A percentile compares a stretch with the other conserved stretches of the same genome.
phyloP scores from a whole-genome alignment of 176 grass and related monocot genomes.

The Olyra latifolia region DNA sequence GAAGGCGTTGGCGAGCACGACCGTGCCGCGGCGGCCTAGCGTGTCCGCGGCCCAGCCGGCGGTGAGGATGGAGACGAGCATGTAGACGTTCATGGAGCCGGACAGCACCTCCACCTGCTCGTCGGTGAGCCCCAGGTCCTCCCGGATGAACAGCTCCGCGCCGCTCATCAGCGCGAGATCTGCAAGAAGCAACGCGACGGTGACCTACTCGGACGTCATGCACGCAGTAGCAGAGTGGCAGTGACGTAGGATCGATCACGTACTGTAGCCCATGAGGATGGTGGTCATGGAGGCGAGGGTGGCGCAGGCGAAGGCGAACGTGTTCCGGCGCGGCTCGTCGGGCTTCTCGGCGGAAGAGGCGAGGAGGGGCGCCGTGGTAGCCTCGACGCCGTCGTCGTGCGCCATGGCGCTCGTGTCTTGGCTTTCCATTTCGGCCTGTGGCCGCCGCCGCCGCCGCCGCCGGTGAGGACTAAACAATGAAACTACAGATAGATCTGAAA shows the following conservation, averaged over 20 bases:
- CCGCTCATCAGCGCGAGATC: slow-evolving; percentile 49
- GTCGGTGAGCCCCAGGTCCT: slow-evolving; percentile 34
- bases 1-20: slow-evolving; percentile 32
- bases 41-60: slow-evolving; percentile 27
- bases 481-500: no score
- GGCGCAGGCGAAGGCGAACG: slow-evolving; percentile 14
- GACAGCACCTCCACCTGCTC: slow-evolving; percentile 35
- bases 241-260: background rate
- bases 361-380: background rate
- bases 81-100: slow-evolving; percentile 36
- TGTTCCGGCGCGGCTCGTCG: background rate
- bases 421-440: background rate
- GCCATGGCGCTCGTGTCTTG: background rate
- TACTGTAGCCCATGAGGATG: slow-evolving; percentile 40
- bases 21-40: slow-evolving; percentile 34
- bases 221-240: background rate
- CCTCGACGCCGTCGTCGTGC: background rate
- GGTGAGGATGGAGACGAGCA: slow-evolving; percentile 30
- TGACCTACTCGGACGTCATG: background rate
- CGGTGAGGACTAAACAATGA: background rate
- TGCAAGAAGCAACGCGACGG: background rate
- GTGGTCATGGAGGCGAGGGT: slow-evolving; percentile 38
- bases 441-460: no score
- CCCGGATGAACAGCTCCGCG: slow-evolving; percentile 43
- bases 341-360: background rate